Base-by-base conservation (phyloP, 768 basidiomycete species). In the Psilocybe cyanescens region DNA sequence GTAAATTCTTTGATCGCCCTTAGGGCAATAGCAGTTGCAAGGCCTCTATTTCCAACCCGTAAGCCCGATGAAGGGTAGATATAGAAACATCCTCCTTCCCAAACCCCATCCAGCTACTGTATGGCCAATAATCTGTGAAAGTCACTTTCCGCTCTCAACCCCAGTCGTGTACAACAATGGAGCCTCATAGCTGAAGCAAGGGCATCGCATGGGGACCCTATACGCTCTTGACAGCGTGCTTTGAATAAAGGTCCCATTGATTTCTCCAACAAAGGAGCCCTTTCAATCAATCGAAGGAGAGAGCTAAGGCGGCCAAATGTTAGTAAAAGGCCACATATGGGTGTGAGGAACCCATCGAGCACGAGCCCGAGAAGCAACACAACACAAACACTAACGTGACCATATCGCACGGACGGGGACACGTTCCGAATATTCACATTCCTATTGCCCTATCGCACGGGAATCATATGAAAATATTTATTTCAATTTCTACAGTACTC, bases 71-170 rank as follows among this genome's bases (percentile, higher is more conserved):
- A 66, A 1, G 76, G 76, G 44, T 74, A 79, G 60, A 65, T 72
- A 68, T 77, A 81, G 8, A 79, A 58, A 74, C 74, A 75, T 6
- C 79, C 72, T 3, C 68, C 59, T 2, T 65, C 70, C 80, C 80
- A 81, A 8, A 73, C 70, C 3, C 80, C 80, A 58, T 81, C 80
- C 30, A 72, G 2, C 24, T 24, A 2, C 24, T 24, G 24, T 24
- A 24, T 24, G 24, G 24, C 24, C 24, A 24, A 24, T 24, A 24
- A 24, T 24, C 24, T 24, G 24, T 24, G 24, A 24, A 24, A 24
- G 2, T 24, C 24, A 24, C 24, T 24, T 24, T 24, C 24, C 24
- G 24, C 24, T 24, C 24, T 24, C 24, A 24, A 24, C 24, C 24
- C 24, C 24, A 24, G 24, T 2, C 24, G 24, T 2, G 24, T 24